phyloP scores from a whole-genome alignment of 441 rosid genomes.

The Gossypium aridum region DNA sequence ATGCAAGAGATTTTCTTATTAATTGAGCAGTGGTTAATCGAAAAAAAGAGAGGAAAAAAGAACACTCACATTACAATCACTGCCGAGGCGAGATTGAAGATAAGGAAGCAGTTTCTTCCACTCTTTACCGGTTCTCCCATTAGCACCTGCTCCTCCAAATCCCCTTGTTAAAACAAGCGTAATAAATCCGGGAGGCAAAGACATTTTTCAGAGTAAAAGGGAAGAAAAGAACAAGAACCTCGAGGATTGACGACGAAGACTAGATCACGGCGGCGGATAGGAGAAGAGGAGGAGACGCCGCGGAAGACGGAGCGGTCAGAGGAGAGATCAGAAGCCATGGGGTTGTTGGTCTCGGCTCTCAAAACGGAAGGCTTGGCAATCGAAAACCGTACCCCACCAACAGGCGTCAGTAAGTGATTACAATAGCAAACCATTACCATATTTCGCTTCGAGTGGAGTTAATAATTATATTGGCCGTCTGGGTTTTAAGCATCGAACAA shows the following conservation, averaged over 20 bases:
- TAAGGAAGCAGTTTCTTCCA: slow-evolving; percentile 91
- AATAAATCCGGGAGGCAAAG: not conserved
- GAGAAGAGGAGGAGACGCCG: slow-evolving; percentile 37
- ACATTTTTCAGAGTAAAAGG: not conserved
- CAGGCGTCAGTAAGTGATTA: slow-evolving; percentile 23
- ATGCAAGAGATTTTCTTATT: not conserved
- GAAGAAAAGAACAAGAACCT: slow-evolving; percentile 34
- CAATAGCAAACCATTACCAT: slow-evolving; percentile 17
- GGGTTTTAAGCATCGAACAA: not conserved
- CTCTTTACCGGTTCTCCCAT: slow-evolving; percentile 82
- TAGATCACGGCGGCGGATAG: slow-evolving; percentile 62
- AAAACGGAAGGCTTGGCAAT: slow-evolving; percentile 29
- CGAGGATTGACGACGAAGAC: slow-evolving; percentile 89
- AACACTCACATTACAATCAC: slow-evolving; percentile 67
- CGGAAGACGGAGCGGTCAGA: slow-evolving; percentile 27
- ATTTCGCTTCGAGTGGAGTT: not conserved
- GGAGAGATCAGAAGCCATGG: slow-evolving; percentile 47
- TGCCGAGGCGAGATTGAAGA: slow-evolving; percentile 68
- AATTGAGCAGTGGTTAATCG: not conserved
- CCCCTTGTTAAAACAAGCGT: not conserved
- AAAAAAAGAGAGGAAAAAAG: not conserved
- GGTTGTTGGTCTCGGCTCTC: slow-evolving; percentile 25
- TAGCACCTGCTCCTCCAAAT: slow-evolving; percentile 62
- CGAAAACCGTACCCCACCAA: slow-evolving; percentile 24
- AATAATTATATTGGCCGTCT: not conserved